Conservation (phyloP, 2,329 filamentous ascomycete genomes). For the Escovopsis sp. region DNA sequence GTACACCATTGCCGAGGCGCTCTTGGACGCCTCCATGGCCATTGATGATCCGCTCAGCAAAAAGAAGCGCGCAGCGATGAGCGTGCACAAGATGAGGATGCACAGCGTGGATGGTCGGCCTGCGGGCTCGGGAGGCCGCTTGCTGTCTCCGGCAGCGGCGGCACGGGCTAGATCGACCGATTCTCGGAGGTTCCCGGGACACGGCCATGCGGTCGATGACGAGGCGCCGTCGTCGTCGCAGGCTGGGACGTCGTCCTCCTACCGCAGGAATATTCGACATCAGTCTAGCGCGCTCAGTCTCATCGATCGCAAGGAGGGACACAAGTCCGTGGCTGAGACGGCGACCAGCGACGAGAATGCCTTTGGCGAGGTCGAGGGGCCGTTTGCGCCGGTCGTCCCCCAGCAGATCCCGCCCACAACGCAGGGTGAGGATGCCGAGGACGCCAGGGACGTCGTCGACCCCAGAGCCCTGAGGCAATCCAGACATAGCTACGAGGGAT, state of each 20-base stretch:
- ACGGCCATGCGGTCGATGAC: constrained; percentile 17
- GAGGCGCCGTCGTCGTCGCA: constrained; percentile 17
- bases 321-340: constrained; percentile 43
- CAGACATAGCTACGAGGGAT: constrained; percentile 75
- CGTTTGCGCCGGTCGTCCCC: constrained; percentile 26
- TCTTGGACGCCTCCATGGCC: constrained; percentile 81
- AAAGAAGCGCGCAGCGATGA: constrained; percentile 36
- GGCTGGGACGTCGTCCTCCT: constrained; percentile 15
- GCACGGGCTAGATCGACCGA: constrained; percentile 22
- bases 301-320: constrained; percentile 43
- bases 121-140: constrained; percentile 8
- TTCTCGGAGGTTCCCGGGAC: constrained; percentile 19
- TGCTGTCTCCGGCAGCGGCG: constrained; percentile 17
- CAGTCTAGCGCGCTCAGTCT: constrained; percentile 46
- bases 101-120: constrained; percentile 19
- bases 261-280: constrained; percentile 35
- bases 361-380: constrained; percentile 45
- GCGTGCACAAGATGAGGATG: constrained; percentile 32
- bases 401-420: constrained; percentile 6
- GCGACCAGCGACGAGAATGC: constrained; percentile 44
- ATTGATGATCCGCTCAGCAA: constrained; percentile 54
- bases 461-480: constrained; percentile 29
- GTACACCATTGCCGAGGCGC: constrained; percentile 77
- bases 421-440: constrained; percentile 14
- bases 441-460: constrained; percentile 14